Percentiles rank a stretch among this genome's conserved stretches.
phyloP scores from a whole-genome alignment of 805 yeast species.

The Sungouiozyma ichnusensis region DNA sequence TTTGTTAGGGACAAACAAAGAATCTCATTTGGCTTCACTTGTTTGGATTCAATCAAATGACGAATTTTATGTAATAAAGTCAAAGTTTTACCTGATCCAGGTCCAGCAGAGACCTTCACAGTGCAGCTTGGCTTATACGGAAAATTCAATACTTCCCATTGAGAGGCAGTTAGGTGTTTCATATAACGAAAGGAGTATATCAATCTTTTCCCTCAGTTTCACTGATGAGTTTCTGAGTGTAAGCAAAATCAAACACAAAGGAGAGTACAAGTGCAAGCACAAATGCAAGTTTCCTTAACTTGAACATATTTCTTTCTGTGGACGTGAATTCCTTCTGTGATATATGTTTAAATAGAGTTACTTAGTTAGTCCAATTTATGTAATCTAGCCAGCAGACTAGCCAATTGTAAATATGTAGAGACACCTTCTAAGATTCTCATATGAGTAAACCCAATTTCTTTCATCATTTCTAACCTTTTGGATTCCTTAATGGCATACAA shows the following conservation, averaged over 20 bases:
- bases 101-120: slow-evolving; percentile 52
- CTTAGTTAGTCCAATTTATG: slow-evolving; percentile 15
- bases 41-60: slow-evolving; percentile 31
- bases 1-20: slow-evolving; percentile 60
- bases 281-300: too few relatives aligned
- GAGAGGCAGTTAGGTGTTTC: slow-evolving; percentile 34
- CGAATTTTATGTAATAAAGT: slow-evolving; percentile 48
- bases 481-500: slow-evolving; percentile 59
- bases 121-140: slow-evolving; percentile 33
- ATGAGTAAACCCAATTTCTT: slow-evolving; percentile 83
- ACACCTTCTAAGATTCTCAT: slow-evolving; percentile 93
- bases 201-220: too few relatives aligned
- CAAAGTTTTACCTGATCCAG: slow-evolving; percentile 65
- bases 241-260: too few relatives aligned
- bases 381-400: slow-evolving; percentile 65
- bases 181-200: too few relatives aligned
- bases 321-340: too few relatives aligned
- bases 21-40: slow-evolving; percentile 41
- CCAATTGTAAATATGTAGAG: slow-evolving; percentile 72
- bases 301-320: too few relatives aligned
- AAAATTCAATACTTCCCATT: slow-evolving; percentile 34
- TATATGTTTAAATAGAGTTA: too few relatives aligned
- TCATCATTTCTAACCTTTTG: slow-evolving; percentile 62
- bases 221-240: too few relatives aligned
- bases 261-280: too few relatives aligned